Base-by-base conservation (phyloP, 148 eudicot species). In the Heliamphora exappendiculata region DNA sequence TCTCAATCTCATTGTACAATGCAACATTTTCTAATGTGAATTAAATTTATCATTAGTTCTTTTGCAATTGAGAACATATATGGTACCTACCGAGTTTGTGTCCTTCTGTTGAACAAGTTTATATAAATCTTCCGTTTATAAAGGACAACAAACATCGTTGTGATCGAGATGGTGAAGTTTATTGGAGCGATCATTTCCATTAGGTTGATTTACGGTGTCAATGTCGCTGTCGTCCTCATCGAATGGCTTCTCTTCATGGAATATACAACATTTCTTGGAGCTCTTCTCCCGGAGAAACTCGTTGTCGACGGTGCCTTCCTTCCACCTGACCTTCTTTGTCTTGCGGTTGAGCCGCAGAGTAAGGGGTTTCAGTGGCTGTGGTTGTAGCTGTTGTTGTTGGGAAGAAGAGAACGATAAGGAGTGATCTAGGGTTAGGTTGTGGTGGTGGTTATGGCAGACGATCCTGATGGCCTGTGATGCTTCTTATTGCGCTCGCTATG, bases 211-310 rank as follows among this genome's bases (percentile, higher is more conserved):
- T n/a, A 72, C 80, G 13, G 66, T 81, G 0, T 90, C 97, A 24
- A 82, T 92, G 66, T 93, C 98, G 76, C 94, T 89, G 57, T 78
- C 79, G 72, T 93, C 96, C 59, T 93, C 96, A 45, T 93, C 98
- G 37, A 93, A 93, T 5, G 96, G 87, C 84, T 93, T 93, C 36
- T 93, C 89, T 59, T 91, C 91, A 78, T 93, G 96, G 10, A 91
- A 93, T n/a, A 93, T 91, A 80, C 98, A 93, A 74, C 98, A 93
- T 76, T 91, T 93, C 76, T 93, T 91, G 76, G 98, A 93, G 78
- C 96, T 91, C 73, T 93, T 93, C 82, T 85, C 91, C 64, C 90
- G 83, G 83, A 93, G 78, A 64, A 93, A 91, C 81, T 93, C 98
- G 76, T 93, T 93, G 50, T 93, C 90, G 12, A 93, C 86, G 34